Base-by-base conservation (phyloP, 495 filamentous ascomycete genomes). In the Talaromyces wortmannii region DNA sequence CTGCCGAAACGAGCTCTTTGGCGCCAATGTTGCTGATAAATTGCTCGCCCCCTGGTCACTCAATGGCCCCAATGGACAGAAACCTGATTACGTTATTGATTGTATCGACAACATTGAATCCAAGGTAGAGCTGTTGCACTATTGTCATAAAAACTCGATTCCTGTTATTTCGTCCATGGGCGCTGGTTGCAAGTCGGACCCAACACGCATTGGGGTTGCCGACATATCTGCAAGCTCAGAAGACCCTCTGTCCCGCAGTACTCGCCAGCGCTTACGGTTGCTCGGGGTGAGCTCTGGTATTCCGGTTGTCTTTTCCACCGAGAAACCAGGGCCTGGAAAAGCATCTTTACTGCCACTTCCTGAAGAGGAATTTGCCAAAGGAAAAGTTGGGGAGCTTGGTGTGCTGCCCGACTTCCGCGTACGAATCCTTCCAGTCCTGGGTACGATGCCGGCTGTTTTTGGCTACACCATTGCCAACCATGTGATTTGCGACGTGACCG, bases 21-120 rank as follows among this genome's bases (percentile, higher is more conserved):
- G 79, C 58, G 82, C 81, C 31, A 66, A 74, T 8, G 81, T 72
- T 4, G 90, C 90, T 4, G 81, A 83, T 5, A 63, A 61, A 8
- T 71, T 95, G 52, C 72, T 98, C 48, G 81, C 64, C 2, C 69
- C 78, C 0, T 88, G 86, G 84, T 65, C 67, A 2, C 51, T 70
- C 59, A 69, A 75, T 33, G 67, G 67, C 1, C 78, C 79, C n/a
- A 78, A 75, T 7, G 81, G 79, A 12, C 82, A 81, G 54, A 78
- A 75, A 61, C 90, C 90, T 2, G 87, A 91, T 61, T 99, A 85
- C 57, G 85, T 99, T 5, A 82, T 99, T 23, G 94, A 99, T 71
- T 95, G 94, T 12, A 99, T 99, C 58, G 94, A 99, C 63, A 97
- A 99, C 67, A 97, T 97, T 56, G 86, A 92, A 18, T 95, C 90